Conservation (phyloP, 257 asterid genomes). For the Vinca minor region DNA sequence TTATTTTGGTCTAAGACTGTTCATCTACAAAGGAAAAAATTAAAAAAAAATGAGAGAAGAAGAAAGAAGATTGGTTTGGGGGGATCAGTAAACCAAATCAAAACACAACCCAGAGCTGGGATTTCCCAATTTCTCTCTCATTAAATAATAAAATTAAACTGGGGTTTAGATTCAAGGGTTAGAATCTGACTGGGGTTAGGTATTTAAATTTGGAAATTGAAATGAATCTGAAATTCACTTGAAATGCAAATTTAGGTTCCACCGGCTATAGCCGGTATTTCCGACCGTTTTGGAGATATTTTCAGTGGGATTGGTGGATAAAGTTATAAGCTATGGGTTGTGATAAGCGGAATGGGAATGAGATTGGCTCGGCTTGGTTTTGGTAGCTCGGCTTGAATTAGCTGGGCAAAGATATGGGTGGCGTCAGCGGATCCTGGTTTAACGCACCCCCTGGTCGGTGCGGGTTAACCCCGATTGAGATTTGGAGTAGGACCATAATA, state of each 20-base stretch:
- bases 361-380: constrained; percentile 12
- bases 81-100: constrained; percentile 18
- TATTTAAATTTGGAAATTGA: constrained; percentile 15
- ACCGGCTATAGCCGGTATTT: constrained; percentile 19
- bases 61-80: neutral
- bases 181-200: constrained; percentile 43
- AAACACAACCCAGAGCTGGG: constrained; percentile 40
- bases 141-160: constrained; percentile 64
- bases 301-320: neutral
- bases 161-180: constrained; percentile 43
- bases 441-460: constrained; percentile 19
- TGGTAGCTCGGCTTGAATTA: constrained; percentile 13
- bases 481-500: neutral
- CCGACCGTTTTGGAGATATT: constrained; percentile 14
- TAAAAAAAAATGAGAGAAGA: neutral
- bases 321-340: constrained; percentile 13
- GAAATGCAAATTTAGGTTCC: constrained; percentile 21
- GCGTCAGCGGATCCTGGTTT: constrained; percentile 17
- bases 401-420: constrained; percentile 8
- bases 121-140: constrained; percentile 30
- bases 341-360: constrained; percentile 3
- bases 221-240: constrained; percentile 32
- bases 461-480: constrained; percentile 7
- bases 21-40: constrained; percentile 34
- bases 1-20: constrained; percentile 24